phyloP scores from a whole-genome alignment of 2,329 filamentous ascomycete species.

The Ilyonectria destructans region DNA sequence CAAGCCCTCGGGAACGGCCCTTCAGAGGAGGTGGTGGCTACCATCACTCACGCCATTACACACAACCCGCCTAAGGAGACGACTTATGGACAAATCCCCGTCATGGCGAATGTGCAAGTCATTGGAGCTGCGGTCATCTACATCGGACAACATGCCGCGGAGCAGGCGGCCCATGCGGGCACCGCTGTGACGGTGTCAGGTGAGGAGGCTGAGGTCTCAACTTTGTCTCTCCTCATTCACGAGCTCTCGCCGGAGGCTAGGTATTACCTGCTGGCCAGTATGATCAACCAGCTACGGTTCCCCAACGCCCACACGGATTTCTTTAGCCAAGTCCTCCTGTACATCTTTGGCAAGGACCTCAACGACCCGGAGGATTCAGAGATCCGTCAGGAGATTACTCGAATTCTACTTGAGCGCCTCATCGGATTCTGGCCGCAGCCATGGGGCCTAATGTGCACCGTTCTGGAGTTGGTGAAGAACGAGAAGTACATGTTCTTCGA shows the following conservation, averaged over 20 bases:
- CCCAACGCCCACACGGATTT: slow-evolving; percentile 93
- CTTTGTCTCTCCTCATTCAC: slow-evolving; percentile 84
- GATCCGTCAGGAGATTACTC: slow-evolving; percentile 91
- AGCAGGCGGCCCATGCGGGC: slow-evolving; percentile 71
- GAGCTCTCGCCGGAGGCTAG: slow-evolving; percentile 84
- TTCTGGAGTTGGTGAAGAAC: slow-evolving; percentile 93
- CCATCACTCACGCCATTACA: slow-evolving; percentile 82
- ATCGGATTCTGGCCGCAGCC: slow-evolving; percentile 94
- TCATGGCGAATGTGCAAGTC: slow-evolving; percentile 79
- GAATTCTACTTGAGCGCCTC: slow-evolving; percentile 89
- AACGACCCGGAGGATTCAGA: slow-evolving; percentile 83
- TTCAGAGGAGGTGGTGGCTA: slow-evolving; percentile 81
- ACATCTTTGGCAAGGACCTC: slow-evolving; percentile 86
- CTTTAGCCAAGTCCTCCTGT: slow-evolving; percentile 88
- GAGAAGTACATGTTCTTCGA: slow-evolving; percentile 94
- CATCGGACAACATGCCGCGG: slow-evolving; percentile 81
- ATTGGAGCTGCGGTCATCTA: slow-evolving; percentile 90
- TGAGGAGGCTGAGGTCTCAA: slow-evolving; percentile 72
- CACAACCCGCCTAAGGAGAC: slow-evolving; percentile 72
- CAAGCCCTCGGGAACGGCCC: slow-evolving; percentile 74
- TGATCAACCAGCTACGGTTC: slow-evolving; percentile 93
- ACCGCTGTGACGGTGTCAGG: slow-evolving; percentile 67
- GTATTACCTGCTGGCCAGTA: slow-evolving; percentile 87
- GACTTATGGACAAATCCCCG: slow-evolving; percentile 76
- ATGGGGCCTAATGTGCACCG: slow-evolving; percentile 92